A percentile compares a stretch with the other conserved stretches of the same genome.
These are phyloP conservation scores for Yamadazyma aaseri DNA, from an alignment of 1,139 yeast species.

Conservation along the genomic window DNA sequence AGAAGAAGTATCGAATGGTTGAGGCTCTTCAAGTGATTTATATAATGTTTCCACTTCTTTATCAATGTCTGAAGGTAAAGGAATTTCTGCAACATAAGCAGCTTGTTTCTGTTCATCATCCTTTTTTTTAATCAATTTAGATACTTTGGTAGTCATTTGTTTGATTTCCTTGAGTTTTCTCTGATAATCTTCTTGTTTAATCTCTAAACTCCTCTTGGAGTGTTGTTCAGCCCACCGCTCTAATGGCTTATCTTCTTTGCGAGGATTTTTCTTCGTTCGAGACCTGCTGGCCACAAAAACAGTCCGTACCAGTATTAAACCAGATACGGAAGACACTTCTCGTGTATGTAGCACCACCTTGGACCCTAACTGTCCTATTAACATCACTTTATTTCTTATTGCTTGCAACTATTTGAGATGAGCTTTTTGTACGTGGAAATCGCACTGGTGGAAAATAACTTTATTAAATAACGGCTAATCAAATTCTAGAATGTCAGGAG, in stretches of 20 bases:
- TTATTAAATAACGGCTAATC: no score
- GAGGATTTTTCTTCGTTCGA: background rate
- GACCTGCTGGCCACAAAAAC: constrained; percentile 11
- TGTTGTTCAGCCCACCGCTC: constrained; percentile 21
- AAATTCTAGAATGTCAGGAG: background rate
- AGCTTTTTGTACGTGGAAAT: no score
- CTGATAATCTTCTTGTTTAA: constrained; percentile 22
- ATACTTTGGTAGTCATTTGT: constrained; percentile 23
- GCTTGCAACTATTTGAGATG: background rate
- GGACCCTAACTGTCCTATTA: no score
- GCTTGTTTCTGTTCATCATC: constrained; percentile 16
- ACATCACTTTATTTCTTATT: no score
- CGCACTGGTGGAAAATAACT: no score
- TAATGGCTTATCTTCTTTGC: constrained; percentile 6
- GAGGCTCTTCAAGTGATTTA: constrained; percentile 10
- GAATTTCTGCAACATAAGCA: constrained; percentile 14
- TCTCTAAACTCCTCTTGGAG: constrained; percentile 15
- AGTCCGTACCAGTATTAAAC: constrained; percentile 7
- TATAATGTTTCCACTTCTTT: constrained; percentile 19
- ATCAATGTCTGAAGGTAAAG: constrained; percentile 22
- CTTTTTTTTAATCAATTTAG: constrained; percentile 19
- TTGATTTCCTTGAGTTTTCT: constrained; percentile 20
- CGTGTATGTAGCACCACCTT: no score
- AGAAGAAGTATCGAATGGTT: constrained; percentile 10
- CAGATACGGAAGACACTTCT: no score